Conservation (phyloP, 23 red algal species). For the Porphyridium purpureum region DNA sequence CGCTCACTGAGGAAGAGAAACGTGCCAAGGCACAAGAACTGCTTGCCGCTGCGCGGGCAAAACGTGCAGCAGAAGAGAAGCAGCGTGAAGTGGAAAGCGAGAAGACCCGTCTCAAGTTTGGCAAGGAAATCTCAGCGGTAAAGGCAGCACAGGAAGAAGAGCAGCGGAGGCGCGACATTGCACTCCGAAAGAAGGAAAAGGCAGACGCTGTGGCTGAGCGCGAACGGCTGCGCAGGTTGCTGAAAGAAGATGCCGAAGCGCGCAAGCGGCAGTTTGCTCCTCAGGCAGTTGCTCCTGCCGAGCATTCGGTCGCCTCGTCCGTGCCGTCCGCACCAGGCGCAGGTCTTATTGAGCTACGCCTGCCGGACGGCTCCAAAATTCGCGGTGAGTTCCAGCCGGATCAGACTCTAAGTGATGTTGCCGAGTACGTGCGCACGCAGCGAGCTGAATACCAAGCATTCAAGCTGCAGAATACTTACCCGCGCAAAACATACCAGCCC, state of each 20-base stretch:
- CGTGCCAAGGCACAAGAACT: constrained; percentile 36
- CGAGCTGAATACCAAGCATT: constrained; percentile 39
- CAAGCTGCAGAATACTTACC: constrained; percentile 51
- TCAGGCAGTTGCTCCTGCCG: constrained; percentile 5
- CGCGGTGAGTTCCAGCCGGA: constrained; percentile 34
- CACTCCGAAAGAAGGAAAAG: constrained; percentile 42
- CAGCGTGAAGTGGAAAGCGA: constrained; percentile 46
- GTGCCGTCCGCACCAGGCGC: constrained; percentile 7
- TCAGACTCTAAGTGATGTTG: constrained; percentile 34
- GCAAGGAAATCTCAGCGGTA: constrained; percentile 39
- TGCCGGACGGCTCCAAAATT: constrained; percentile 71
- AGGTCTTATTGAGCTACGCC: constrained; percentile 55
- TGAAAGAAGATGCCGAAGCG: constrained; percentile 48
- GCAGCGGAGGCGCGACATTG: constrained; percentile 35
- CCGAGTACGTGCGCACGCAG: constrained; percentile 17
- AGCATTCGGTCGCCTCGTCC: background rate
- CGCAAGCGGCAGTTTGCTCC: constrained; percentile 35
- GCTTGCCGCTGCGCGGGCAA: constrained; percentile 27
- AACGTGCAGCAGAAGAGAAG: constrained; percentile 76
- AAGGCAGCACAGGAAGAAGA: constrained; percentile 47
- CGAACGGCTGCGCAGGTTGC: constrained; percentile 43
- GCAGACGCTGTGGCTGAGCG: constrained; percentile 25
- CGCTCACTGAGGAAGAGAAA: constrained; percentile 35
- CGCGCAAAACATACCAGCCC: constrained; percentile 36
- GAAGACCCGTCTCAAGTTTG: constrained; percentile 46